Base-by-base conservation (phyloP, 2,329 filamentous ascomycete genomes). In the Paradendryphiella salina region DNA sequence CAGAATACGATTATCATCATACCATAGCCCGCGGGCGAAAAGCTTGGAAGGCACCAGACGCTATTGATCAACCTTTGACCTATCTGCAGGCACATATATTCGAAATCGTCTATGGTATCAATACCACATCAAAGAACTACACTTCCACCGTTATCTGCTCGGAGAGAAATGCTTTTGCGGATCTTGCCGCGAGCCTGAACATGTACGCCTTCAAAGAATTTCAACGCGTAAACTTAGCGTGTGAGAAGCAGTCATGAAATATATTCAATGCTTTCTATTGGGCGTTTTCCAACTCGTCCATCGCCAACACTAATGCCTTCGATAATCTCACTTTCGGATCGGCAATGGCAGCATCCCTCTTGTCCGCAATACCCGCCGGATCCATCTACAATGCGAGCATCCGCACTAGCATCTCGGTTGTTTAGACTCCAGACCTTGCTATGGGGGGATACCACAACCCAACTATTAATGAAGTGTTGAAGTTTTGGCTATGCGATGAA, bases 401-500 rank as follows among this genome's bases (percentile, higher is more conserved):
- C 8, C n/a, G 8, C 32, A 34, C n/a, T 3, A 14, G 17, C 10
- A 3, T 14, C 1, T 4, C 32, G 4, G 14, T n/a, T n/a, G 14
- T 4, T 3, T 34, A 3, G 13, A 34, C 38, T 49, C 38, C 3
- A 20, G 38, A 2, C n/a, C 17, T n/a, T 37, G 43, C 21, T 43
- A 29, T 17, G 37, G 46, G 4, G 4, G 46, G 46, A 14, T 43
- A 42, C 17, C 15, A 36, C 21, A 49, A 49, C 15, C 46, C 38
- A 14, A 41, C 37, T 17, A 32, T 49, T n/a, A 42, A 43, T 21
- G 33, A 31, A n/a, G 17, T 42, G 6, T 23, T 49, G 6, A 49
- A 49, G 21, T 43, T 49, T 18, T 49, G 38, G 46, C 38, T 43
- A 7, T 42, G 38, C 14, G 46, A 49, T 36, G 38, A 31, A n/a